phyloP scores from a whole-genome alignment of 2,329 filamentous ascomycete genomes.

The Fusarium albidum region DNA sequence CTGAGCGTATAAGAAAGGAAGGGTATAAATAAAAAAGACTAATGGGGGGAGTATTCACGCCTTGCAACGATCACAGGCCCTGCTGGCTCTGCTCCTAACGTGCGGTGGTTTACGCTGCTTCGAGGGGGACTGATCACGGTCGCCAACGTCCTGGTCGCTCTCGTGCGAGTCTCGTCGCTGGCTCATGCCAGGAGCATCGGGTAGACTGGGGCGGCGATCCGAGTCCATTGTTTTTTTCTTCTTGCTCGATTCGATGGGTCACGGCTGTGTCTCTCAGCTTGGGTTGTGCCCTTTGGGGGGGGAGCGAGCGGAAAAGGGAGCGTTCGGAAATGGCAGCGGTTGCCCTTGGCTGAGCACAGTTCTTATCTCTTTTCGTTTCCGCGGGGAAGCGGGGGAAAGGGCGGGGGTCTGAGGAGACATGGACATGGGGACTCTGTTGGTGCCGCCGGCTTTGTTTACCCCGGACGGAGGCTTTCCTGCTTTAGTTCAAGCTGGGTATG shows the following conservation, averaged over 20 bases:
- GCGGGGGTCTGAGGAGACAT: neutral
- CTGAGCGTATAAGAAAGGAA: neutral
- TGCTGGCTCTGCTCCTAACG: conserved; percentile 20
- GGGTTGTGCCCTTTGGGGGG: too few species aligned
- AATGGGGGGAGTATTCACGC: conserved; percentile 16
- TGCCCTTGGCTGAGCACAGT: neutral
- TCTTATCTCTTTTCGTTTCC: conserved; percentile 6
- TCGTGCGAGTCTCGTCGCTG: conserved; percentile 2
- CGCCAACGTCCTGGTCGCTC: neutral
- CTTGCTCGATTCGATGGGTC: neutral
- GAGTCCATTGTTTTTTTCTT: neutral
- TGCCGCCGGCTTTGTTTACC: neutral
- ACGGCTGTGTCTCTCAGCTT: neutral
- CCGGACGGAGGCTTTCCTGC: neutral
- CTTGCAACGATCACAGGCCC: conserved; percentile 40
- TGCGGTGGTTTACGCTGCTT: conserved; percentile 11
- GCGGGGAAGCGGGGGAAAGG: conserved; percentile 2
- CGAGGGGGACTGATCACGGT: neutral
- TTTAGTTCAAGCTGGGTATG: neutral
- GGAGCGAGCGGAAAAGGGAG: conserved; percentile 12
- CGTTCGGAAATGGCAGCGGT: conserved; percentile 2
- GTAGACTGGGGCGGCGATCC: conserved; percentile 1
- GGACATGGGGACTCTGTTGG: neutral
- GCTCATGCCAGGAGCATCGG: neutral
- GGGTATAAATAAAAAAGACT: too few species aligned